Conservation (phyloP, 1,284 basidiomycete genomes). For the Trichosporon ovoides region DNA sequence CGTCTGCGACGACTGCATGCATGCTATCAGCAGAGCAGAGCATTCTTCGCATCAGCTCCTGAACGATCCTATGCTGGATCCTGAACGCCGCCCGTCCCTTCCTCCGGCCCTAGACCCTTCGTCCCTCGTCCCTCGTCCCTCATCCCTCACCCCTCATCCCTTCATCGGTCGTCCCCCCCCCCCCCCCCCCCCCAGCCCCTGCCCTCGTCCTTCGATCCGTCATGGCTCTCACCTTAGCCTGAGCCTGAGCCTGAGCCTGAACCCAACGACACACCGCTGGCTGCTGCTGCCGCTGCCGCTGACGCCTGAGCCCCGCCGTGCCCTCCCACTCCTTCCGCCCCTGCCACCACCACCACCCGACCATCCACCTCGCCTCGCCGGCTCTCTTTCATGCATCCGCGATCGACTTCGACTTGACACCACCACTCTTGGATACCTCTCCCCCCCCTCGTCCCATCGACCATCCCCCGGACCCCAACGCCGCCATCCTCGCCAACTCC, state of each 20-base stretch:
- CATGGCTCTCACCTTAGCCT: background rate
- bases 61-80: background rate
- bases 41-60: background rate
- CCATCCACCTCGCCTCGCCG: background rate
- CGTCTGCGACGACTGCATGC: too few species aligned
- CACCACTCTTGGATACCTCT: background rate
- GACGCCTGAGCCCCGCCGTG: background rate
- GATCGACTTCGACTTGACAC: background rate
- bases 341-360: background rate
- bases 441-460: background rate
- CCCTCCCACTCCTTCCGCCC: background rate
- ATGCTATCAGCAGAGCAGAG: background rate
- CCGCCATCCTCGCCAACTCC: background rate
- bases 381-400: background rate
- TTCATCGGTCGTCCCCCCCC: background rate
- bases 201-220: background rate
- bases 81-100: background rate
- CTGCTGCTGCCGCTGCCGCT: background rate
- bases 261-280: background rate
- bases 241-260: slow-evolving; percentile 3
- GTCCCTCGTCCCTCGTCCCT: background rate
- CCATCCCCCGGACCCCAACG: background rate
- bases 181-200: background rate
- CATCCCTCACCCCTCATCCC: background rate
- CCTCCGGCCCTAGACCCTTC: background rate